Evolutionary conservation across 495 filamentous ascomycete species (phyloP), one percentile per base, ranked within the genome.

Genomic region (Aspergillus baeticus): DNA sequence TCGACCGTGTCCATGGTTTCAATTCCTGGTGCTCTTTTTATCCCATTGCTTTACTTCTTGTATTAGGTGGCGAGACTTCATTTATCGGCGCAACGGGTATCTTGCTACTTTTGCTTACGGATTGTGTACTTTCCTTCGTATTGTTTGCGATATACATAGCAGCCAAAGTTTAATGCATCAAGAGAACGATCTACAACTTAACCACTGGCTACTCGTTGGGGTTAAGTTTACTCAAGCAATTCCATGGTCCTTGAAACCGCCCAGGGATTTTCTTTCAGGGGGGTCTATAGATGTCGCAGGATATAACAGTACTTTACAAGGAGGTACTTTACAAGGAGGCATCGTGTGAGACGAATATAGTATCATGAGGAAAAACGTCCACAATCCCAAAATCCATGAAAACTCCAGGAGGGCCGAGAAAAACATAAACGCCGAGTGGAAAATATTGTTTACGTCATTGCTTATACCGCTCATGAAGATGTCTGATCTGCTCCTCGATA

Each of bases 401-500:
- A 52, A 52, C 49, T 10, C 49, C 49, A 26, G 15, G n/a, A 38
- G 5, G 22, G 39, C 33, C 37, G 34, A 50, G 23, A 34, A 49
- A 36, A 34, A 49, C 10, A 58, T 35, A 59, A n/a, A 59, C 57
- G 51, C 50, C 50, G 23, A 45, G 2, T 45, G 5, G 14, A 50
- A 20, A 26, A 26, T 15, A 4, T 35, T 34, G 34, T 44, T 49
- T 18, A 23, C 20, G 48, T 59, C 50, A 59, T 59, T 43, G 57
- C 48, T 33, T 45, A 22, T 60, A 55, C 36, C 70, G 71, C 56
- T 78, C 70, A 51, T 80, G 74, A 44, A 81, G 73, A 47, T 76
- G 73, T 42, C 78, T 57, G 41, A 80, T 73, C 55, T 81, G 79
- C 44, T 81, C 79, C 42, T 78, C 71, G 45, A 77, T 72, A 50